These are phyloP conservation scores for Nemania abortiva DNA, from an alignment of 2,329 filamentous ascomycete species.

Conservation along the genomic window DNA sequence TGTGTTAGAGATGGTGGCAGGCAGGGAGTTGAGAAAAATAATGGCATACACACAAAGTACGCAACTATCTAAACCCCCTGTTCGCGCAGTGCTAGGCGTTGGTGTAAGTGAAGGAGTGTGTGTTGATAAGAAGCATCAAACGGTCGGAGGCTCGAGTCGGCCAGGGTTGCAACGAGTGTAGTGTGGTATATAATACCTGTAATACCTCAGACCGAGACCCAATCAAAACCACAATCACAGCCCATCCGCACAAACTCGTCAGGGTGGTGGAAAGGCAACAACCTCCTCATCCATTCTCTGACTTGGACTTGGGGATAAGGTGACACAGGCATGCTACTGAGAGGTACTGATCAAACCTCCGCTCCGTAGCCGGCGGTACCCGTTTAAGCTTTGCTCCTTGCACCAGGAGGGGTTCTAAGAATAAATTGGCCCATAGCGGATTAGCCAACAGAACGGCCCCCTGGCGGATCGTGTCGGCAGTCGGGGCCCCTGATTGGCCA, in stretches of 20 bases:
- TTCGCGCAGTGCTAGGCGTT: not conserved
- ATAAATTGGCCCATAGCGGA: not conserved
- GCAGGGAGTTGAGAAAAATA: no score
- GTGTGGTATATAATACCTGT: not conserved
- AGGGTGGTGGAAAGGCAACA: not conserved
- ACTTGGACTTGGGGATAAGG: not conserved
- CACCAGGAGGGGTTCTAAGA: not conserved
- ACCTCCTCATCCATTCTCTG: not conserved
- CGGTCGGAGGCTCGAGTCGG: not conserved
- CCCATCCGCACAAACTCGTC: not conserved
- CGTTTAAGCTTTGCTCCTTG: conserved; percentile 8
- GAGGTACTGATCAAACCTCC: not conserved
- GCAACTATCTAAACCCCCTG: not conserved
- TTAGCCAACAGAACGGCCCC: conserved; percentile 32
- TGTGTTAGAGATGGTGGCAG: not conserved
- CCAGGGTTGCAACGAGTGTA: not conserved
- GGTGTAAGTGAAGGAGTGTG: not conserved
- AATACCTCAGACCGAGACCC: not conserved
- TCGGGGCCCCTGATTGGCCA: conserved; percentile 32
- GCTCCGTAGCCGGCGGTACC: not conserved
- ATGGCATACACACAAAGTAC: no score
- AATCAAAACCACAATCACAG: not conserved
- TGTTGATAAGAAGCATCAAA: not conserved
- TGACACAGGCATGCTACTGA: no score
- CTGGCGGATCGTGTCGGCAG: conserved; percentile 32